Conservation (phyloP, 176 grass and related monocot genomes). For the Chloris gayana region DNA sequence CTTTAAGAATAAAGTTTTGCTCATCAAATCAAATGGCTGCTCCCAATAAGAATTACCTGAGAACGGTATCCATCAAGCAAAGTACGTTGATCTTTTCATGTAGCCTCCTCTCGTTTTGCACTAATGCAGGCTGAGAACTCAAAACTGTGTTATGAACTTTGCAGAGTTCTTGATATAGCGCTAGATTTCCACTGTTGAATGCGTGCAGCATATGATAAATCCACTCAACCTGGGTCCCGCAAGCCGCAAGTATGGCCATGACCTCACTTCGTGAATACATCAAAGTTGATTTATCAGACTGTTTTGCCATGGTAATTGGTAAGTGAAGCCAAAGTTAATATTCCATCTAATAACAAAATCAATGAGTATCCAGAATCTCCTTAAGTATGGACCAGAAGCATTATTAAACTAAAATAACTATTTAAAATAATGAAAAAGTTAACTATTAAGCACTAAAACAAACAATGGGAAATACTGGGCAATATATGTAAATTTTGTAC, state of each 20-base stretch:
- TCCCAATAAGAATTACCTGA: conserved; percentile 57
- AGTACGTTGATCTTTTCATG: conserved; percentile 94
- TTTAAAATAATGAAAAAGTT: background rate
- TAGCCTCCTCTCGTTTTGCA: conserved; percentile 67
- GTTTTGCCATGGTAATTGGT: background rate
- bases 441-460: background rate
- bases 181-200: conserved; percentile 79
- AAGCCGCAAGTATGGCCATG: background rate
- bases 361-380: background rate
- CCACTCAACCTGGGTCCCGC: conserved; percentile 72
- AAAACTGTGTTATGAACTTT: conserved; percentile 62
- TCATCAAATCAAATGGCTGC: background rate
- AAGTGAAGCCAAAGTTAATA: conserved; percentile 20
- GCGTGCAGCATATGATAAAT: conserved; percentile 82
- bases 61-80: conserved; percentile 97
- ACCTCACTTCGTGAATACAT: background rate
- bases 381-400: background rate
- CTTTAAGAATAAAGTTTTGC: conserved; percentile 26
- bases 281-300: background rate
- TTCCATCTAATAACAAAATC: conserved; percentile 12
- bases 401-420: background rate
- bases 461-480: background rate
- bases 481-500: conserved; percentile 25
- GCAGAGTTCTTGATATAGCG: conserved; percentile 74
- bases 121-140: conserved; percentile 72